Evolutionary conservation across 352 stramenopile species (phyloP), one percentile per base, ranked within the genome.

Genomic region (Phytophthora pisi): DNA sequence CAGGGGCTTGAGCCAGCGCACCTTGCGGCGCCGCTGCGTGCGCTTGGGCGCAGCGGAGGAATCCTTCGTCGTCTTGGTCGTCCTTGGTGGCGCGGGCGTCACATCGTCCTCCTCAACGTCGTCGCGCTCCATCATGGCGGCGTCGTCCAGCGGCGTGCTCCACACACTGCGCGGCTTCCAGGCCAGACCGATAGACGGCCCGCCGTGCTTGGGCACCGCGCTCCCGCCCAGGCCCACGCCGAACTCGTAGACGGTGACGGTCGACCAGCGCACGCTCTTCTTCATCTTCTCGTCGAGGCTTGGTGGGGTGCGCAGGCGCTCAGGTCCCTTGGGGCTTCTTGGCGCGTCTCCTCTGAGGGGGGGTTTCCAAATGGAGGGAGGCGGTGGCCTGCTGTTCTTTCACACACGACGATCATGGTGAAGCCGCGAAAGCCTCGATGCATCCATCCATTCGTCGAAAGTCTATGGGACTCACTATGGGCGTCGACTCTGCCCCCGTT

Each of bases 211-310:
- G 20, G 81, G 81, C 40, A 89, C 71, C 0, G 81, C 64, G 50
- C 77, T 85, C 52, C 79, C 78, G 58, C 81, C 78, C 15, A 88
- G 56, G 1, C 66, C 79, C 11, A 89, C 79, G 54, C 77, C 77
- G 56, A 88, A 88, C 65, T 89, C 81, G 63, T 88, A 89, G 31
- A 89, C 81, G 28, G 81, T 89, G 57, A 89, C 54, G 46, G 77
- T 88, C 7, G 78, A 86, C 76, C 76, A 89, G 24, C 78, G 78
- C 57, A 88, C 81, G 45, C 74, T 60, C 70, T 89, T 89, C 52
- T 71, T 74, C 66, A 76, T 78, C 13, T 45, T 45, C 13, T 45
- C 13, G 10, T 18, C 38, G 38, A 18, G 11, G 5, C 15, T 16
- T 45, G 38, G 38, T 6, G 11, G 15, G 10, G 15, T 16, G 20